phyloP scores from a whole-genome alignment of 495 filamentous ascomycete species.

The Aspergillus incahuasiensis region DNA sequence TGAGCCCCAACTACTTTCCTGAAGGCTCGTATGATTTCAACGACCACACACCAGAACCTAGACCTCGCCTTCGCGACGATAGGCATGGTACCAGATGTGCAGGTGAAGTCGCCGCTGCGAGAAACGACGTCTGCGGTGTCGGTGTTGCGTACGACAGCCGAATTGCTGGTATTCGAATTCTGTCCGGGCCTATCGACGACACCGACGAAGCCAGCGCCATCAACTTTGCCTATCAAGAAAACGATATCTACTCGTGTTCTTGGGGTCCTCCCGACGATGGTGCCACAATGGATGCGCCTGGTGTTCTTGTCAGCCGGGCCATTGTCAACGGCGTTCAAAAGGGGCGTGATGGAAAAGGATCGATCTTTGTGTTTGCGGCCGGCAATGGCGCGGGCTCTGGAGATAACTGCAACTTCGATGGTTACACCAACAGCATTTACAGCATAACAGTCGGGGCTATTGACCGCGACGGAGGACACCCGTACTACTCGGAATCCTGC shows the following conservation, averaged over 20 bases:
- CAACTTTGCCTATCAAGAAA: slow-evolving; percentile 86
- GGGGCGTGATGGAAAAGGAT: slow-evolving; percentile 77
- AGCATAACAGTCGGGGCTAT: slow-evolving; percentile 95
- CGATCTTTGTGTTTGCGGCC: slow-evolving; percentile 94
- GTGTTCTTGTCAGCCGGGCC: slow-evolving; percentile 79
- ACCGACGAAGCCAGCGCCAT: slow-evolving; percentile 87
- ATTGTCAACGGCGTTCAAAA: slow-evolving; percentile 91
- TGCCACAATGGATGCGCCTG: slow-evolving; percentile 86
- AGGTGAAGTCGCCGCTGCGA: slow-evolving; percentile 86
- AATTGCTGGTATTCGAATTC: slow-evolving; percentile 83
- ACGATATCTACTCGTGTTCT: slow-evolving; percentile 97
- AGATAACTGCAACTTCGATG: slow-evolving; percentile 99
- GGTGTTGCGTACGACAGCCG: slow-evolving; percentile 91
- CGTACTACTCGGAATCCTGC: slow-evolving; percentile 92
- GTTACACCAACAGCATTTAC: slow-evolving; percentile 99
- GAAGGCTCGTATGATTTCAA: slow-evolving; percentile 95
- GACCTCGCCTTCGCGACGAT: slow-evolving; percentile 74
- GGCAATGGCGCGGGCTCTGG: slow-evolving; percentile 84
- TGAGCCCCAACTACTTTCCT: slow-evolving; percentile 88
- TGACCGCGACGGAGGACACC: slow-evolving; percentile 77
- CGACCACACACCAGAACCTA: slow-evolving; percentile 71
- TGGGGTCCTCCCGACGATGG: slow-evolving; percentile 97
- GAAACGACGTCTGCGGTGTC: slow-evolving; percentile 91
- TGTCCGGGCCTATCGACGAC: slow-evolving; percentile 85
- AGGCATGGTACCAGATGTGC: slow-evolving; percentile 90